A percentile compares a stretch with the other conserved stretches of the same genome.
Conservation (phyloP, 2,329 filamentous ascomycete genomes). For the Pochonia chlamydosporia region DNA sequence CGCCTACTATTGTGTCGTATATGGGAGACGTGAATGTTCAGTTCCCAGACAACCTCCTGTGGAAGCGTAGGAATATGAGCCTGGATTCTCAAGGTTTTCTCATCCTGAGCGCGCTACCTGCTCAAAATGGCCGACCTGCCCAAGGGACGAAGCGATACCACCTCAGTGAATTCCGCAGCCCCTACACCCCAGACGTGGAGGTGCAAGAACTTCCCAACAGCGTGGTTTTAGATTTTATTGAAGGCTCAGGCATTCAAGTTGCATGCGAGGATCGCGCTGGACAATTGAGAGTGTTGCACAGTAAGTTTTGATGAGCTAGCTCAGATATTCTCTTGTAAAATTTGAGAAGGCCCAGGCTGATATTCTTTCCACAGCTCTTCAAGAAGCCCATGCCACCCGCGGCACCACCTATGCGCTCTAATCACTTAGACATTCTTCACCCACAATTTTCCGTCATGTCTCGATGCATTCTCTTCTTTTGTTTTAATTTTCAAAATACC, state of each 20-base stretch:
- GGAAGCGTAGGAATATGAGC: constrained; percentile 88
- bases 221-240: constrained; percentile 55
- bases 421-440: constrained; percentile 4
- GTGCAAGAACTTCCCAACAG: constrained; percentile 90
- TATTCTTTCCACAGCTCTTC: constrained; percentile 21
- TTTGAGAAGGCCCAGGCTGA: too few relatives aligned
- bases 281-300: constrained; percentile 47
- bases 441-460: not conserved
- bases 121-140: constrained; percentile 44
- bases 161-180: constrained; percentile 73
- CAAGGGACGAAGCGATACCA: constrained; percentile 69
- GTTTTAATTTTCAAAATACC: not conserved
- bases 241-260: constrained; percentile 56
- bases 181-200: constrained; percentile 83
- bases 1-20: constrained; percentile 51
- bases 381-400: constrained; percentile 30
- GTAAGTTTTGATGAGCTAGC: constrained; percentile 32
- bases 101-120: constrained; percentile 61
- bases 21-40: constrained; percentile 94
- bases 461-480: too few relatives aligned
- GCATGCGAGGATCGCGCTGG: constrained; percentile 58
- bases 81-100: constrained; percentile 81
- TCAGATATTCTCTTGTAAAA: not conserved
- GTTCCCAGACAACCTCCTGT: constrained; percentile 91
- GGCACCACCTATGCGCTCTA: constrained; percentile 24